These are phyloP conservation scores for Botryotinia globosa DNA, from an alignment of 2,329 filamentous ascomycete genomes.

Conservation along the genomic window DNA sequence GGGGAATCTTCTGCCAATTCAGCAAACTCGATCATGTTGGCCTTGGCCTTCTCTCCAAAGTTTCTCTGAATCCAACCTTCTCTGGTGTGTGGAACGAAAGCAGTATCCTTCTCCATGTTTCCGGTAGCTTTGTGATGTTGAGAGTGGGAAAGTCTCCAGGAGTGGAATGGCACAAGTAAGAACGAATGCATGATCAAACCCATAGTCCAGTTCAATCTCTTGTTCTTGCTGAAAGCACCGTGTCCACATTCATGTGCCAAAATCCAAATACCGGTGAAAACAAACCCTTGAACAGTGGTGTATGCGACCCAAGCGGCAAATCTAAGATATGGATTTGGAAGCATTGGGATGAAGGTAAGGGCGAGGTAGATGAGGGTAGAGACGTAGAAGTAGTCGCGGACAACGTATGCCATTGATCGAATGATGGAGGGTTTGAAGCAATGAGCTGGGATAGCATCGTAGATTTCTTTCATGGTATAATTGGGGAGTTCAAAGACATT, in stretches of 20 bases:
- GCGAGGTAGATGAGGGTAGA: conserved; percentile 46
- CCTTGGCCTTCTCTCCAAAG: conserved; percentile 34
- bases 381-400: conserved; percentile 55
- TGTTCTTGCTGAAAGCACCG: conserved; percentile 61
- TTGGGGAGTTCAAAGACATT: conserved; percentile 38
- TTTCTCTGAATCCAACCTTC: conserved; percentile 36
- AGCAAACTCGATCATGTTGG: conserved; percentile 42
- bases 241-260: conserved; percentile 72
- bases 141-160: conserved; percentile 68
- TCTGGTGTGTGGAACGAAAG: conserved; percentile 55
- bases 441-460: conserved; percentile 55
- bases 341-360: conserved; percentile 53
- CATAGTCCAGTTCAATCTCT: conserved; percentile 57
- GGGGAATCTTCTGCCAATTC: conserved; percentile 64
- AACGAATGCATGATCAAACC: conserved; percentile 65
- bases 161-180: conserved; percentile 68
- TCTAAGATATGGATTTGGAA: conserved; percentile 48
- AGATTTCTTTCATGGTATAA: conserved; percentile 40
- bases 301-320: conserved; percentile 56
- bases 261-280: conserved; percentile 70
- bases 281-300: conserved; percentile 62
- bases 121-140: conserved; percentile 68
- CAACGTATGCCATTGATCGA: conserved; percentile 56
- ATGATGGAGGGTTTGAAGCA: conserved; percentile 59
- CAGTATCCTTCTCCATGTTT: conserved; percentile 66